phyloP scores from a whole-genome alignment of 441 rosid species.

The Corymbia citriodora region DNA sequence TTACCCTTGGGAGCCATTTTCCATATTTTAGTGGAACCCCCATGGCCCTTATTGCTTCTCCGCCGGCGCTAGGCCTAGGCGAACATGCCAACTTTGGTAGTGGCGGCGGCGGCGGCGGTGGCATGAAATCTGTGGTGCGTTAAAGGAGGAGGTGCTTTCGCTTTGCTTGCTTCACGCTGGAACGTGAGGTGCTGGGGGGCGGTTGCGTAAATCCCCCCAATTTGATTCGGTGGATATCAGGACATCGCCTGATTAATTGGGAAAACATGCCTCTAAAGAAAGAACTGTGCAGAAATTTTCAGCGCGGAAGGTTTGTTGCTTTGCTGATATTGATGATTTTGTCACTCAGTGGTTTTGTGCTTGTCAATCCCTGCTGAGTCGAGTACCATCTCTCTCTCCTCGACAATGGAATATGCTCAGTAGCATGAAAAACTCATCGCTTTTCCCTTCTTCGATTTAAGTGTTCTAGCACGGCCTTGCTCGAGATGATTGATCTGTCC shows the following conservation, averaged over 20 bases:
- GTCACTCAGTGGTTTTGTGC: not conserved
- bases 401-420: not conserved
- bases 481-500: not conserved
- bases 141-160: not conserved
- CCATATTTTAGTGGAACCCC: not conserved
- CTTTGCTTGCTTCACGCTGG: not conserved
- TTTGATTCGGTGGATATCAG: not conserved
- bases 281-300: conserved; percentile 73
- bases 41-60: not conserved
- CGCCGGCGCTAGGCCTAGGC: not conserved
- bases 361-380: not conserved
- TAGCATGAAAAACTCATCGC: not conserved
- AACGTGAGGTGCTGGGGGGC: not conserved
- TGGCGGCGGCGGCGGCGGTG: too few relatives aligned
- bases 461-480: not conserved
- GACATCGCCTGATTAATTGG: not conserved
- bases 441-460: not conserved
- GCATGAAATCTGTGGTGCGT: not conserved
- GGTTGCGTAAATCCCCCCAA: not conserved
- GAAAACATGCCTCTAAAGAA: conserved; percentile 10
- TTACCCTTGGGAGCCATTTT: not conserved
- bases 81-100: too few relatives aligned
- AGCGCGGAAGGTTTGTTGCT: conserved; percentile 59
- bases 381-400: not conserved
- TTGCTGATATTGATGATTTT: not conserved